Evolutionary conservation across 192 early-diverging fungal genomes (phyloP).

Genomic region (Diversispora eburnea): DNA sequence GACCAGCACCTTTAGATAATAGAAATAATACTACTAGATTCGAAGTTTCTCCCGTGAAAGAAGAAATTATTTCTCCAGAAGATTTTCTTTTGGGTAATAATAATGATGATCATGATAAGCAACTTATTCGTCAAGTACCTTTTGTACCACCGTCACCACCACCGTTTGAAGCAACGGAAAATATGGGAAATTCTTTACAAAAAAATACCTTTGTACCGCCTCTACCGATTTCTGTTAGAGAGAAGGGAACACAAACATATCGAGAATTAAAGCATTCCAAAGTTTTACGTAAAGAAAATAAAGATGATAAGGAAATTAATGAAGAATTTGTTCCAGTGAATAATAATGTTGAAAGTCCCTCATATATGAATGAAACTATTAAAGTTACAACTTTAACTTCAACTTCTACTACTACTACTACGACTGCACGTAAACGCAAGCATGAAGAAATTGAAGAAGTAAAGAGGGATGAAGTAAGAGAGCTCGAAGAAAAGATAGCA

Average conservation of each 20-base stretch:
- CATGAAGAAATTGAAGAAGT: background rate
- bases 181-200: too few relatives aligned
- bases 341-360: constrained; percentile 10
- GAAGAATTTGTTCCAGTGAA: too few relatives aligned
- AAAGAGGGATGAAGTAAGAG: background rate
- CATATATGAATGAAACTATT: background rate
- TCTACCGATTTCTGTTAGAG: too few relatives aligned
- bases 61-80: background rate
- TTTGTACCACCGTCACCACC: background rate
- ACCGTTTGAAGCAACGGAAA: background rate
- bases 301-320: background rate
- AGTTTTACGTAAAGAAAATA: background rate
- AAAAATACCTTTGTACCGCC: too few relatives aligned
- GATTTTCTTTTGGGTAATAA: background rate
- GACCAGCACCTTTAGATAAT: background rate
- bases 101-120: background rate
- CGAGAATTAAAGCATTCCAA: too few relatives aligned
- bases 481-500: background rate
- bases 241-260: too few relatives aligned
- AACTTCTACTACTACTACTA: too few relatives aligned
- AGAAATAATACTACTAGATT: background rate
- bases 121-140: background rate
- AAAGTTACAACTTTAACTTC: too few relatives aligned
- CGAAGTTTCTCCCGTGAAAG: background rate
- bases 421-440: background rate